Conservation (phyloP, 140 eudicot genomes). For the Senecio squalidus region DNA sequence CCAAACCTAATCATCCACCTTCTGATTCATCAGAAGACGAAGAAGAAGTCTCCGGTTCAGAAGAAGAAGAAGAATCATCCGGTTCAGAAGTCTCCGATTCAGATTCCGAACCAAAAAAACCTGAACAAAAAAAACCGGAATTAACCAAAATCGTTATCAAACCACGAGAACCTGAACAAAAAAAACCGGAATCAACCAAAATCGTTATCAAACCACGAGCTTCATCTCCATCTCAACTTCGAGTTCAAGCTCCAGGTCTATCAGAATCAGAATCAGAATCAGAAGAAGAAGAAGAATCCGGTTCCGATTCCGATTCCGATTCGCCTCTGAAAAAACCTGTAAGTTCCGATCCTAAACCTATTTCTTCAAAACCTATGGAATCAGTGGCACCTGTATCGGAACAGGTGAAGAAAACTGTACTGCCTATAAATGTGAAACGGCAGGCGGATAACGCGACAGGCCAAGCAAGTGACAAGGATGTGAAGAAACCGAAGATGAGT, state of each 20-base stretch:
- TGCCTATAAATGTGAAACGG: no score
- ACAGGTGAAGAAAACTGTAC: no score
- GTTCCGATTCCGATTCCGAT: slow-evolving; percentile 37
- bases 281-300: slow-evolving; percentile 37
- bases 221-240: no score
- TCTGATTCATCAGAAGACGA: slow-evolving; percentile 14
- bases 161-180: background rate
- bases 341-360: slow-evolving; percentile 22
- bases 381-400: no score
- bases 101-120: slow-evolving; percentile 23
- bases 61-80: slow-evolving; percentile 25
- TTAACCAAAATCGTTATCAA: background rate
- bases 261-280: slow-evolving; percentile 20
- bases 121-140: slow-evolving; percentile 6
- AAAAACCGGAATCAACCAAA: slow-evolving; percentile 16
- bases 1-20: slow-evolving; percentile 14
- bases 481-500: slow-evolving; percentile 40
- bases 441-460: no score
- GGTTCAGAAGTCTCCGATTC: slow-evolving; percentile 33
- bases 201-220: background rate
- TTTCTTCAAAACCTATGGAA: slow-evolving; percentile 37
- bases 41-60: slow-evolving; percentile 7
- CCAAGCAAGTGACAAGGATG: slow-evolving; percentile 11
- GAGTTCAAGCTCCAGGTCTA: background rate
- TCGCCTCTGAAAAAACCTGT: slow-evolving; percentile 16